These are phyloP conservation scores for Penicillium sp. DNA, from an alignment of 2,329 filamentous ascomycete species.

Conservation along the genomic window DNA sequence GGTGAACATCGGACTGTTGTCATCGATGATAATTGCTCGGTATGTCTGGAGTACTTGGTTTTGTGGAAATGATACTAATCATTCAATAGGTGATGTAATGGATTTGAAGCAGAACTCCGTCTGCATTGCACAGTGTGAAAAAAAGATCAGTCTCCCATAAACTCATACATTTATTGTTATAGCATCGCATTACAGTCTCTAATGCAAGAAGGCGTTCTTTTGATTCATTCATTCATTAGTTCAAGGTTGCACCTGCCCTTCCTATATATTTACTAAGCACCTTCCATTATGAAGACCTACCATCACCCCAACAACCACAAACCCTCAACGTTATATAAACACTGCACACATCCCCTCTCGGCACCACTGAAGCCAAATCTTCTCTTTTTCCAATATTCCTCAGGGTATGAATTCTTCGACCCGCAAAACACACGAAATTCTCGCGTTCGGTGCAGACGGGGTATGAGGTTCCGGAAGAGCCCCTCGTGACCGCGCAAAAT, in stretches of 20 bases:
- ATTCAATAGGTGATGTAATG: conserved; percentile 34
- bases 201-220: neutral
- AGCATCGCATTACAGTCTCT: neutral
- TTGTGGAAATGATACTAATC: conserved; percentile 6
- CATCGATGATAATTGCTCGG: conserved; percentile 47
- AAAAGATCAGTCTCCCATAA: neutral
- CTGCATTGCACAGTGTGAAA: neutral
- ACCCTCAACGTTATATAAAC: neutral
- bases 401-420: neutral
- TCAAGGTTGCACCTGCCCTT: neutral
- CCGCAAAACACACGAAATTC: neutral
- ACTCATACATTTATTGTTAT: neutral
- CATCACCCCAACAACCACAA: neutral
- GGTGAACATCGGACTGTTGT: conserved; percentile 36
- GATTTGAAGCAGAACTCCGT: neutral
- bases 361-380: neutral
- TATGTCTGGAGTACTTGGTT: conserved; percentile 26
- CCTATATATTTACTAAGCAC: neutral
- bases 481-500: neutral
- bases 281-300: neutral
- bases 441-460: neutral
- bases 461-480: neutral
- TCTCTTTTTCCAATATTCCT: neutral
- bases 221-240: neutral
- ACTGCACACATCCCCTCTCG: neutral